phyloP scores from a whole-genome alignment of 75 land plant species.

The Picea glauca region DNA sequence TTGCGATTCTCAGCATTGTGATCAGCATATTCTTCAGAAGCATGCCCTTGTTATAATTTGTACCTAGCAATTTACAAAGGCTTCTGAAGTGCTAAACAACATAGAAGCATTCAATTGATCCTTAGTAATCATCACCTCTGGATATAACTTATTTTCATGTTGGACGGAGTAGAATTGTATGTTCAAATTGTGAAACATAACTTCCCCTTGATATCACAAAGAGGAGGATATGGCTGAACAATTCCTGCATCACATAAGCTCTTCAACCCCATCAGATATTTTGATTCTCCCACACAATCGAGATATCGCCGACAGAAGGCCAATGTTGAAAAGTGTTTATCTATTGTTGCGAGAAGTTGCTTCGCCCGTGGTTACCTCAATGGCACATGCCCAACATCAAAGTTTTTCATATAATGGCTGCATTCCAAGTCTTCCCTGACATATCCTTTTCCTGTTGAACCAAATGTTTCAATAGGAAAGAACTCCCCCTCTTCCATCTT shows the following conservation, averaged over 20 bases:
- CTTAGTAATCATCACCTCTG: conserved; percentile 69
- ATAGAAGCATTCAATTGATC: not conserved
- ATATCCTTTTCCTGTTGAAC: conserved; percentile 96
- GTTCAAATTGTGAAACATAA: conserved; percentile 91
- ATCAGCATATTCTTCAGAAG: not conserved
- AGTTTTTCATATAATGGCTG: conserved; percentile 99
- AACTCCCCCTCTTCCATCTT: conserved; percentile 99
- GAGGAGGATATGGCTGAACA: conserved; percentile 92
- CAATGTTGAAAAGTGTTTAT: conserved; percentile 91
- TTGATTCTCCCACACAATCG: conserved; percentile 91
- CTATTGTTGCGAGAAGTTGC: conserved; percentile 86
- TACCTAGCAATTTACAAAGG: not conserved
- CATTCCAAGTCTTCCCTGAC: conserved; percentile 98
- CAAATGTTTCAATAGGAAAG: conserved; percentile 97
- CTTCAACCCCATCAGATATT: conserved; percentile 95
- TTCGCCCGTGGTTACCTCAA: conserved; percentile 87
- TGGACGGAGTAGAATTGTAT: conserved; percentile 86
- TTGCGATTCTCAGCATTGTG: not conserved
- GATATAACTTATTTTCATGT: conserved; percentile 96
- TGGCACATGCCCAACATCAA: conserved; percentile 92
- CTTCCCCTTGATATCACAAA: conserved; percentile 93
- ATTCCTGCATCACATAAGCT: conserved; percentile 92
- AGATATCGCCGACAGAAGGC: conserved; percentile 94
- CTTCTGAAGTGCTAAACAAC: not conserved
- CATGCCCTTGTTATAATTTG: not conserved